Percentiles rank a stretch among this genome's conserved stretches.
Evolutionary conservation across 2,329 filamentous ascomycete genomes (phyloP).

Genomic region (Bipolaris zeicola): DNA sequence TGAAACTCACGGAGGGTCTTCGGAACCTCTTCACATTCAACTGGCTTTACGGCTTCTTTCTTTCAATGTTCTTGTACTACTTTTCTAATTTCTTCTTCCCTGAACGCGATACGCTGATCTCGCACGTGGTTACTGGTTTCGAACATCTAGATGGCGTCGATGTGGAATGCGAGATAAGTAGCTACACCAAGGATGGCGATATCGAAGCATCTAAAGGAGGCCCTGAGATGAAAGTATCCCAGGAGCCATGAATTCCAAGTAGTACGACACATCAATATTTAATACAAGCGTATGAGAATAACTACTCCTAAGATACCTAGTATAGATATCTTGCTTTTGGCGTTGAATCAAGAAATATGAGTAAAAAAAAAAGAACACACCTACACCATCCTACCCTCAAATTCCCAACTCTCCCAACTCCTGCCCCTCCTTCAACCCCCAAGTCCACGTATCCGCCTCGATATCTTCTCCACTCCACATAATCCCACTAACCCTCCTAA

Average conservation of each 20-base stretch:
- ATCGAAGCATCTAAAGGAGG: too few relatives aligned
- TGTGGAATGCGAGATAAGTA: not conserved
- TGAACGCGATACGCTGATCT: slow-evolving; percentile 39
- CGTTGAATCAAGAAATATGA: too few relatives aligned
- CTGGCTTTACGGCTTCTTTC: slow-evolving; percentile 43
- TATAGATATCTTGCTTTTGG: too few relatives aligned
- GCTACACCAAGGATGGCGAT: too few relatives aligned
- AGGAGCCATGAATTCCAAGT: too few relatives aligned
- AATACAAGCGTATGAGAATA: too few relatives aligned
- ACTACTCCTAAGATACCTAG: too few relatives aligned
- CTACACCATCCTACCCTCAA: not conserved
- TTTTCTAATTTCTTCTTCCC: slow-evolving; percentile 43
- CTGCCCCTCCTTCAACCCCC: slow-evolving; percentile 11
- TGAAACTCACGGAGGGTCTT: slow-evolving; percentile 21
- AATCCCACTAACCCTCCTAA: slow-evolving; percentile 14
- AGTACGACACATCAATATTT: too few relatives aligned
- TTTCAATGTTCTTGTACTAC: slow-evolving; percentile 33
- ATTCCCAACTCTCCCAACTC: slow-evolving; percentile 12
- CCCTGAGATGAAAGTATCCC: too few relatives aligned
- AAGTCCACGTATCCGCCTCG: slow-evolving; percentile 17
- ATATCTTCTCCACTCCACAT: slow-evolving; percentile 2
- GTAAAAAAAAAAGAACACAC: too few relatives aligned
- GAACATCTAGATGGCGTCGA: slow-evolving; percentile 10
- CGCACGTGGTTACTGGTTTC: slow-evolving; percentile 11
- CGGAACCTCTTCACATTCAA: slow-evolving; percentile 45